A percentile compares a stretch with the other conserved stretches of the same genome.
These are phyloP conservation scores for Saccharomyces hybrid DNA, from an alignment of 1,139 yeast genomes.

Conservation along the genomic window DNA sequence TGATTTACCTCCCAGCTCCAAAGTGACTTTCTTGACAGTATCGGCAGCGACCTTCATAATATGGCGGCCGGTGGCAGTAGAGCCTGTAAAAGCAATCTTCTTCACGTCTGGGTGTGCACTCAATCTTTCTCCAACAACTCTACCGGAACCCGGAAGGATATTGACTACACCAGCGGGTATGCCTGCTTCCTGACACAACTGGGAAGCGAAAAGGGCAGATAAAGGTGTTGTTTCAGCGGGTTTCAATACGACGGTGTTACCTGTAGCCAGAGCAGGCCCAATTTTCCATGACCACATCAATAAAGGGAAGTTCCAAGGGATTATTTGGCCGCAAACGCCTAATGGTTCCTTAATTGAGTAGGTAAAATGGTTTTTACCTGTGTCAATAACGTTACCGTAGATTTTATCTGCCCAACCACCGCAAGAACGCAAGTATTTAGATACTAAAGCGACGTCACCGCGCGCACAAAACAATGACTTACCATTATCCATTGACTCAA, in stretches of 20 bases:
- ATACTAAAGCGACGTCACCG: slow-evolving; percentile 51
- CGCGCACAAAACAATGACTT: slow-evolving; percentile 49
- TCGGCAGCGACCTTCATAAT: slow-evolving; percentile 61
- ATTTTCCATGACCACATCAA: slow-evolving; percentile 75
- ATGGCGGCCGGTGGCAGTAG: slow-evolving; percentile 71
- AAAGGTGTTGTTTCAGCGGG: slow-evolving; percentile 80
- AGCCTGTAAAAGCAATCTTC: slow-evolving; percentile 82
- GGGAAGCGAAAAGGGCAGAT: slow-evolving; percentile 61
- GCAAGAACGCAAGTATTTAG: slow-evolving; percentile 53
- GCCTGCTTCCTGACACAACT: slow-evolving; percentile 60
- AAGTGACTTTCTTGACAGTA: slow-evolving; percentile 68
- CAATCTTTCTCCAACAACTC: slow-evolving; percentile 54
- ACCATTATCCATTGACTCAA: slow-evolving; percentile 74
- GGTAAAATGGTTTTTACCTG: slow-evolving; percentile 46
- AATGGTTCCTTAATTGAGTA: slow-evolving; percentile 50
- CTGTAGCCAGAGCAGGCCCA: slow-evolving; percentile 77
- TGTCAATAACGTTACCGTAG: slow-evolving; percentile 55
- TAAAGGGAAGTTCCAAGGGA: slow-evolving; percentile 86
- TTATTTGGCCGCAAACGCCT: slow-evolving; percentile 77
- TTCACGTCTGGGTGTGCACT: slow-evolving; percentile 53
- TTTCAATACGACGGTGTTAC: slow-evolving; percentile 72
- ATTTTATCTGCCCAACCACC: slow-evolving; percentile 76
- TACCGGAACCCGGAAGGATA: slow-evolving; percentile 61
- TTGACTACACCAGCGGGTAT: slow-evolving; percentile 77
- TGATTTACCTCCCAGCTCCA: slow-evolving; percentile 62